These are phyloP conservation scores for Colletotrichum costaricense DNA, from an alignment of 2,329 filamentous ascomycete genomes.

Conservation along the genomic window DNA sequence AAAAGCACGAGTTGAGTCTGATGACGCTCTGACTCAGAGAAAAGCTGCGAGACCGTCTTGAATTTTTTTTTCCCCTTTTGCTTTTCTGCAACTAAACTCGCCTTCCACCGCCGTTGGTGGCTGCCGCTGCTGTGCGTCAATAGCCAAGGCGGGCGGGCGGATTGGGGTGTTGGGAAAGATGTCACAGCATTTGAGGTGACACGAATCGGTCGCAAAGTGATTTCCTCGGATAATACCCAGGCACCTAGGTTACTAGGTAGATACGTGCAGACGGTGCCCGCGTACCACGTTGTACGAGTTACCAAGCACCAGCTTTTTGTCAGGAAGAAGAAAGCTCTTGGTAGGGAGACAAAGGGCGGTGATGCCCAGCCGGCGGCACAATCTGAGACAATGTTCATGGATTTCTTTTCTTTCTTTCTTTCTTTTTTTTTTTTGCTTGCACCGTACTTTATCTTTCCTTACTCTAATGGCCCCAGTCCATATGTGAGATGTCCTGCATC, in stretches of 20 bases:
- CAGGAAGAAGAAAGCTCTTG: not conserved
- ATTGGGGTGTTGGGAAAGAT: not conserved
- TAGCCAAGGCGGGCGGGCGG: not conserved
- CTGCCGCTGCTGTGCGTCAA: not conserved
- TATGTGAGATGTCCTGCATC: not conserved
- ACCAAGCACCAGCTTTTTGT: not conserved
- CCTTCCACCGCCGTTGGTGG: not conserved
- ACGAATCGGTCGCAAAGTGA: not conserved
- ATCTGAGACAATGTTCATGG: slow-evolving; percentile 10
- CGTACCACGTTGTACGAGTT: not conserved
- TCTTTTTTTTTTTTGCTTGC: not conserved
- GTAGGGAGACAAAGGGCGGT: not conserved
- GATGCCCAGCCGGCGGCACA: not conserved
- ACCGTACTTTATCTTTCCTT: too few species aligned
- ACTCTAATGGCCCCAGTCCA: not conserved
- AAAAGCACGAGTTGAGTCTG: not conserved
- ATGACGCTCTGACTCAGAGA: slow-evolving; percentile 15
- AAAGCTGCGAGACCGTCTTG: not conserved
- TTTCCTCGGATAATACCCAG: not conserved
- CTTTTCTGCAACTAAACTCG: not conserved
- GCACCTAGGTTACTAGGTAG: too few species aligned
- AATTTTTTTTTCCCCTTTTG: not conserved
- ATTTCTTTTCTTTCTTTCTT: not conserved
- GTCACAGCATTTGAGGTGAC: not conserved
- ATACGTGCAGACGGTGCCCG: not conserved